Evolutionary conservation across 2,329 filamentous ascomycete species (phyloP), one percentile per base, ranked within the genome.

Genomic region (Blastomyces percursus): DNA sequence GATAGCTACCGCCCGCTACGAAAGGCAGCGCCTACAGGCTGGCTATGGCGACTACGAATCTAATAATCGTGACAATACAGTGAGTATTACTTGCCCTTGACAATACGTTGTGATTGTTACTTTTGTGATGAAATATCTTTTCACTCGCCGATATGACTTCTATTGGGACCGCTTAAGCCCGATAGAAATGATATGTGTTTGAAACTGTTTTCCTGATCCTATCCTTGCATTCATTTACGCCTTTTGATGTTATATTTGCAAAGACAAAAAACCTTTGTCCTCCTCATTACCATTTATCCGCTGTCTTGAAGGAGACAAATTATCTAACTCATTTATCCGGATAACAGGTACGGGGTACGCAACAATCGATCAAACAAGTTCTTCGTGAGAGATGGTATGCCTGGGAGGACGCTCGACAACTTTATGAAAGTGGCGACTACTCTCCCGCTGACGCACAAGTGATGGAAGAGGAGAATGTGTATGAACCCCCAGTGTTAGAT

Each of bases 381-480:
- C 79, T 97, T 71, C 93, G 90, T 44, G 92, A 96, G 77, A 84
- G 93, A 70, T 94, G 85, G 78, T 93, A 96, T 77, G 84, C 89
- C 11, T 97, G 91, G 88, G 74, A 75, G 63, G 75, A 77, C 48
- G 76, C 75, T 42, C 69, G 71, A 61, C 69, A 70, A 48, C 68
- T 76, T 50, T 77, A 74, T 62, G 65, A 73, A 35, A 67, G 69
- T 27, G 75, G 74, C 56, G 72, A 73, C 59, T 71, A 73, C 52
- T 75, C 75, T 19, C 69, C 71, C 61, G 66, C 71, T 44, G 70
- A 75, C 54, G 69, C 24, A 21, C 58, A 61, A 32, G 35, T 64
- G 8, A 59, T 65, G 46, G 61, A 63, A n/a, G 64, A 66, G 16
- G 63, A 63, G 11, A 59, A 60, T 3, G 60, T 62, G 14, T 42